phyloP scores from a whole-genome alignment of 2,329 filamentous ascomycete species.

The Colletotrichum gigasporum region DNA sequence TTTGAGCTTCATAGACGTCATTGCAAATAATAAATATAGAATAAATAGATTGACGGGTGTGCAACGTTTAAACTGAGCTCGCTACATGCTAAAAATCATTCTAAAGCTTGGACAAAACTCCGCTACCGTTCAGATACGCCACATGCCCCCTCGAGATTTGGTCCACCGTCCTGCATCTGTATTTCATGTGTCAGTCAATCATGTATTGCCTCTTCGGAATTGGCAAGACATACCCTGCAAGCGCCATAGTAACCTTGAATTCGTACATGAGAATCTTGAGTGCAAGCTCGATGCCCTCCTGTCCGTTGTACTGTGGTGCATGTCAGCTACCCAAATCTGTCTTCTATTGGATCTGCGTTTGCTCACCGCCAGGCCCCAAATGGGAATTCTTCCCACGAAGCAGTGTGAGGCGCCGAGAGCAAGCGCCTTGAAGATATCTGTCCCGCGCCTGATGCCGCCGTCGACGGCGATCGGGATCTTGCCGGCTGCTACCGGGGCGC shows the following conservation, averaged over 20 bases:
- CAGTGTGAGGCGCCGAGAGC: constrained; percentile 53
- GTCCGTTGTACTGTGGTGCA: constrained; percentile 37
- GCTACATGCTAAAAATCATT: neutral
- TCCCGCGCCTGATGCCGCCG: constrained; percentile 61
- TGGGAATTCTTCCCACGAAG: constrained; percentile 15
- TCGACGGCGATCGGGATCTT: constrained; percentile 64
- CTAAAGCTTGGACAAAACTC: constrained; percentile 31
- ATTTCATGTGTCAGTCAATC: constrained; percentile 28
- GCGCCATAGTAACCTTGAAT: constrained; percentile 39
- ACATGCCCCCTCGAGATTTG: constrained; percentile 30
- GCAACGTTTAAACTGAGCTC: neutral
- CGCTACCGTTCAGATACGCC: constrained; percentile 23
- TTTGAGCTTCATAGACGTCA: too few relatives aligned
- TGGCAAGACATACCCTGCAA: constrained; percentile 10
- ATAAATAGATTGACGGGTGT: neutral
- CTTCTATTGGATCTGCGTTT: too few relatives aligned
- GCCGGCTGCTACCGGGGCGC: constrained; percentile 28
- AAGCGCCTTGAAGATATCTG: constrained; percentile 64
- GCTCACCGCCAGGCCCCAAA: constrained; percentile 17
- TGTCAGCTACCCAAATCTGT: too few relatives aligned
- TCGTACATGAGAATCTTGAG: constrained; percentile 52
- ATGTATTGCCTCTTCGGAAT: neutral
- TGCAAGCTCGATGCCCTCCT: constrained; percentile 49
- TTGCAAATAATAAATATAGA: too few relatives aligned
- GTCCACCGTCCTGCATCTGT: constrained; percentile 22